These are phyloP conservation scores for Neophaeococcomyces mojaviensis DNA, from an alignment of 2,329 filamentous ascomycete genomes.

Conservation along the genomic window DNA sequence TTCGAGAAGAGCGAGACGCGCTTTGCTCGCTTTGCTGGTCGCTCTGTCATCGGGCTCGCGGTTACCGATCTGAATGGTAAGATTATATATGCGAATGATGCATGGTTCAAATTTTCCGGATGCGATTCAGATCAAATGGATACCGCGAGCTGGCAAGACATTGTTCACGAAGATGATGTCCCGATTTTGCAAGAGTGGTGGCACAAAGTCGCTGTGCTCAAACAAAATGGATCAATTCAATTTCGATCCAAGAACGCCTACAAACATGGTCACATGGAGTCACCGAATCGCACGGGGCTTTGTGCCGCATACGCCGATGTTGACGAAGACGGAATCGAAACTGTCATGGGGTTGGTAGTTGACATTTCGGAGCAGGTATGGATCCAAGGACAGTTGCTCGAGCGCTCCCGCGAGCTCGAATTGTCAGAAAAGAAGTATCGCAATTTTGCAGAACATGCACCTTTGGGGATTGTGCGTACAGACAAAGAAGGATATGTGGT, in stretches of 20 bases:
- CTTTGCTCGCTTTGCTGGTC: conserved; percentile 9
- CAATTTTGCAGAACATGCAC: conserved; percentile 7
- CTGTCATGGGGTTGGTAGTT: conserved; percentile 12
- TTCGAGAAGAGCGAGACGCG: conserved; percentile 5
- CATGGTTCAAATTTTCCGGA: conserved; percentile 2
- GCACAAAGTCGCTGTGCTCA: conserved; percentile 7
- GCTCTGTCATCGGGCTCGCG: conserved; percentile 3
- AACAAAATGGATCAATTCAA: conserved; percentile 1
- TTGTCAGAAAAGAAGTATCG: conserved; percentile 4
- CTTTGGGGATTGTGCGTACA: conserved; percentile 5
- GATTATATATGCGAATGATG: conserved; percentile 9
- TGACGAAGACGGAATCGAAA: conserved; percentile 7
- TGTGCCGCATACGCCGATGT: conserved; percentile 4
- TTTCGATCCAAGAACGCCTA: conserved; percentile 5
- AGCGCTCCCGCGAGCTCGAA: conserved; percentile 28
- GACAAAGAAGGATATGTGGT: conserved; percentile 3
- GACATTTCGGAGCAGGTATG: conserved; percentile 38
- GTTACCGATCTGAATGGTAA: conserved; percentile 4
- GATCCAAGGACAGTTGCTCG: conserved; percentile 40
- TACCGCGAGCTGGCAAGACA: neutral
- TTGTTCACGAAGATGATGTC: conserved; percentile 6
- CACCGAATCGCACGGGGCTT: conserved; percentile 2
- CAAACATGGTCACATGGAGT: conserved; percentile 3
- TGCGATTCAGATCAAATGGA: neutral
- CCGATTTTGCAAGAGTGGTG: conserved; percentile 6